These are phyloP conservation scores for Cryomyces minteri DNA, from an alignment of 495 filamentous ascomycete genomes.

Conservation along the genomic window DNA sequence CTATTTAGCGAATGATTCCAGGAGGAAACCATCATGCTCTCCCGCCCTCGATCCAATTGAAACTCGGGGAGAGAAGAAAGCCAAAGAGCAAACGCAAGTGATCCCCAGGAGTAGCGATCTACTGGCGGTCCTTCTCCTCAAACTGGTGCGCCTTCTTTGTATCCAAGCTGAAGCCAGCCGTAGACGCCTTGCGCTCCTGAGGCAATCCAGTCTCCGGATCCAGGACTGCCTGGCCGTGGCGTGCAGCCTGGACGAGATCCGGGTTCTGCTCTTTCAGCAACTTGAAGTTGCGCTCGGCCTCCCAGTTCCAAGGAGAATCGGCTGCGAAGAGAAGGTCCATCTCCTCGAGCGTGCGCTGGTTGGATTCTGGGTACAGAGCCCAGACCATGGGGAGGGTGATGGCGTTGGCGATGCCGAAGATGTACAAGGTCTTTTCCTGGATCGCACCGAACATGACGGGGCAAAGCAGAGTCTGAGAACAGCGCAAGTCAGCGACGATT, in stretches of 20 bases:
- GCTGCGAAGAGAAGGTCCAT: slow-evolving; percentile 25
- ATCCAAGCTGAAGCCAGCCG: too few relatives aligned
- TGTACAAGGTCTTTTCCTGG: slow-evolving; percentile 18
- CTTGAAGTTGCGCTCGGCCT: slow-evolving; percentile 16
- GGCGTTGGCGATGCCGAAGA: slow-evolving; percentile 22
- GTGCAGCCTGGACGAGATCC: background rate
- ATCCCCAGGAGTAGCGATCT: too few relatives aligned
- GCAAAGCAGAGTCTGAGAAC: slow-evolving; percentile 10
- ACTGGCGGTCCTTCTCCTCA: too few relatives aligned
- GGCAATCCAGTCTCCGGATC: background rate
- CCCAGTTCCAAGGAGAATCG: slow-evolving; percentile 15
- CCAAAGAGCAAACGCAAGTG: too few relatives aligned
- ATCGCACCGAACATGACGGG: slow-evolving; percentile 19
- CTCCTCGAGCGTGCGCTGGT: slow-evolving; percentile 24
- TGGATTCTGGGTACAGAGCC: slow-evolving; percentile 26
- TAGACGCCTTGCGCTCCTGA: too few relatives aligned
- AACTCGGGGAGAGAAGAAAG: too few relatives aligned
- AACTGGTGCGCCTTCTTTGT: too few relatives aligned
- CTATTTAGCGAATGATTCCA: too few relatives aligned
- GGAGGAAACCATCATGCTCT: too few relatives aligned
- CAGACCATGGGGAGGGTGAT: slow-evolving; percentile 19
- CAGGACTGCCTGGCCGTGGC: background rate
- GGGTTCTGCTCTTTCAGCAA: slow-evolving; percentile 4
- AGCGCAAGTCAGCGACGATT: background rate
- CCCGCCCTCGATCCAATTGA: too few relatives aligned